A percentile compares a stretch with the other conserved stretches of the same genome.
Evolutionary conservation across 768 basidiomycete genomes (phyloP).

Genomic region (Hericium alpestre): DNA sequence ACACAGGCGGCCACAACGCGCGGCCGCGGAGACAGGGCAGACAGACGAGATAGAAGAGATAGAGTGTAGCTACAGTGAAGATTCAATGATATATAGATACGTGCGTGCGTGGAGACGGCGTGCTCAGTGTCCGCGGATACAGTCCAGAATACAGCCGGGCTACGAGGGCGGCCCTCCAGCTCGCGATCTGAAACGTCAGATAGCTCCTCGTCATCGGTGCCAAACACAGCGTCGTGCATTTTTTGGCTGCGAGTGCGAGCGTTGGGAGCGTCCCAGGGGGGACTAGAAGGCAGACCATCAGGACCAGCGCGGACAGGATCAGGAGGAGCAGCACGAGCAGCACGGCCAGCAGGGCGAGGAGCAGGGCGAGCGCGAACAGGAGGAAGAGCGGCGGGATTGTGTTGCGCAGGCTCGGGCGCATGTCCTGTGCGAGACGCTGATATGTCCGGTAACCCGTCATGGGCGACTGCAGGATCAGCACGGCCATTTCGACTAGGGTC

Average conservation of each 20-base stretch:
- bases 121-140: too few species aligned
- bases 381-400: constrained; percentile 9
- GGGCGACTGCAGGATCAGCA: not conserved
- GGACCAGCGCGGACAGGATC: constrained; percentile 2
- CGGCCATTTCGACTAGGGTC: not conserved
- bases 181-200: constrained; percentile 27
- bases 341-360: constrained; percentile 8
- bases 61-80: too few species aligned
- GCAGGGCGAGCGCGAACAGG: constrained; percentile 5
- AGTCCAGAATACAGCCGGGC: not conserved
- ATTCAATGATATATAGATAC: too few species aligned
- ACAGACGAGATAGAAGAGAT: too few species aligned
- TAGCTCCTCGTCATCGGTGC: constrained; percentile 16
- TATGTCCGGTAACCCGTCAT: constrained; percentile 6
- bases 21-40: too few species aligned
- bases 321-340: constrained; percentile 8
- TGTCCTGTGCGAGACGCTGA: constrained; percentile 2
- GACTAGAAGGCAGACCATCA: constrained; percentile 8
- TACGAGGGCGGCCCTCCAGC: constrained; percentile 3
- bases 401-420: constrained; percentile 1
- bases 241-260: constrained; percentile 7
- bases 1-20: too few species aligned
- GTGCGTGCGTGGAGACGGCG: too few species aligned
- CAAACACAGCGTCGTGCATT: constrained; percentile 11
- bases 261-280: constrained; percentile 7